These are phyloP conservation scores for Candida maltosa DNA, from an alignment of 805 yeast species.

Conservation along the genomic window DNA sequence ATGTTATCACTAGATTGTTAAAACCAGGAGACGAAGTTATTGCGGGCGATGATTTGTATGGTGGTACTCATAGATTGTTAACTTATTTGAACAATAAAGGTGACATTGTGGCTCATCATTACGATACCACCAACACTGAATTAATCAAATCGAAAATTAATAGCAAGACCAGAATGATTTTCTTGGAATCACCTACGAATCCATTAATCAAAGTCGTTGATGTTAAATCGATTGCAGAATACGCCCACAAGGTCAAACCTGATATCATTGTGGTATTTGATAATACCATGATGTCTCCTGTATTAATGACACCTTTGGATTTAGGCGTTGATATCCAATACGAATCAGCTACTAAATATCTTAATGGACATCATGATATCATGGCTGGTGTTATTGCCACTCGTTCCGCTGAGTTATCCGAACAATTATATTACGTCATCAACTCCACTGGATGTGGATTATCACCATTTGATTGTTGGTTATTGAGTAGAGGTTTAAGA, in stretches of 20 bases:
- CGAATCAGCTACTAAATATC: conserved; percentile 89
- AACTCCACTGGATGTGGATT: conserved; percentile 91
- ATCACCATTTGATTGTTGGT: conserved; percentile 91
- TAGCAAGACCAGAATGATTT: conserved; percentile 65
- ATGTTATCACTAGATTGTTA: conserved; percentile 73
- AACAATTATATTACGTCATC: conserved; percentile 68
- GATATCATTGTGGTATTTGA: conserved; percentile 78
- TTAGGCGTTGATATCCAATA: conserved; percentile 88
- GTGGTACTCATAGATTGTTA: conserved; percentile 86
- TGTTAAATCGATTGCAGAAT: conserved; percentile 59
- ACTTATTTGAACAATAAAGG: conserved; percentile 65
- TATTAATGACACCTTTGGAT: conserved; percentile 79
- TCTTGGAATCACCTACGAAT: conserved; percentile 90
- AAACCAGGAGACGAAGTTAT: conserved; percentile 85
- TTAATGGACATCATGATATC: conserved; percentile 93
- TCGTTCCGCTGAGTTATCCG: conserved; percentile 59
- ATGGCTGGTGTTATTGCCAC: conserved; percentile 94
- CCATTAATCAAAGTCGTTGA: conserved; percentile 89
- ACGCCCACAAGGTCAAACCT: conserved; percentile 68
- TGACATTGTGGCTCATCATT: conserved; percentile 65
- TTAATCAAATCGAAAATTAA: conserved; percentile 56
- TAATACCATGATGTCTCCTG: conserved; percentile 96
- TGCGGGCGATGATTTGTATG: conserved; percentile 93
- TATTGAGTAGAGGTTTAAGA: conserved; percentile 81
- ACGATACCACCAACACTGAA: conserved; percentile 75